A percentile compares a stretch with the other conserved stretches of the same genome.
These are phyloP conservation scores for Fusarium sp. DNA, from an alignment of 2,329 filamentous ascomycete species.

Conservation along the genomic window DNA sequence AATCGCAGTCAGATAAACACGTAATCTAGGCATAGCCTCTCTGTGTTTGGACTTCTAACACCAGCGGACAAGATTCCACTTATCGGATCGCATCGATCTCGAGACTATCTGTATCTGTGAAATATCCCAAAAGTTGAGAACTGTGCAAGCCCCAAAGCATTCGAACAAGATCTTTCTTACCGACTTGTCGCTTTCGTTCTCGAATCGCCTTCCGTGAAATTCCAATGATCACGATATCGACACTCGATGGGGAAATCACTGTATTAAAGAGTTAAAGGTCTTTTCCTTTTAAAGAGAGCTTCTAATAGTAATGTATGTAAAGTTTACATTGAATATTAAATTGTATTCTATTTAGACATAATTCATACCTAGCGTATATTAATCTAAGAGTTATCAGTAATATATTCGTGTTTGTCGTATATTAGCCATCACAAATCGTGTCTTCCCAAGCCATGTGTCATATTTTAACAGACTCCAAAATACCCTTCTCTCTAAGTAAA, in stretches of 20 bases:
- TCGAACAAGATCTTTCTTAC: too few relatives aligned
- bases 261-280: too few relatives aligned
- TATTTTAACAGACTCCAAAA: neutral
- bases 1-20: neutral
- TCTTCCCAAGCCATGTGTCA: neutral
- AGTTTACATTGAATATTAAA: too few relatives aligned
- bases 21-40: neutral
- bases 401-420: neutral
- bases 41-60: neutral
- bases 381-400: neutral
- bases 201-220: too few relatives aligned
- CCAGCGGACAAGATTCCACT: fast-evolving
- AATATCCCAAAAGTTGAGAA: neutral
- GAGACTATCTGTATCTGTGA: neutral
- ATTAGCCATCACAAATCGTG: neutral
- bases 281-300: too few relatives aligned
- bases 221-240: too few relatives aligned
- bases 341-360: neutral
- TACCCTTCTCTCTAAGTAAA: neutral
- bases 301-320: too few relatives aligned
- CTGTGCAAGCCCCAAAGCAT: too few relatives aligned
- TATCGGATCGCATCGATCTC: neutral
- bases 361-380: neutral
- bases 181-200: too few relatives aligned
- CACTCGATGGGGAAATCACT: too few relatives aligned